phyloP scores from a whole-genome alignment of 768 basidiomycete species.

The Psilocybe subaeruginosa region DNA sequence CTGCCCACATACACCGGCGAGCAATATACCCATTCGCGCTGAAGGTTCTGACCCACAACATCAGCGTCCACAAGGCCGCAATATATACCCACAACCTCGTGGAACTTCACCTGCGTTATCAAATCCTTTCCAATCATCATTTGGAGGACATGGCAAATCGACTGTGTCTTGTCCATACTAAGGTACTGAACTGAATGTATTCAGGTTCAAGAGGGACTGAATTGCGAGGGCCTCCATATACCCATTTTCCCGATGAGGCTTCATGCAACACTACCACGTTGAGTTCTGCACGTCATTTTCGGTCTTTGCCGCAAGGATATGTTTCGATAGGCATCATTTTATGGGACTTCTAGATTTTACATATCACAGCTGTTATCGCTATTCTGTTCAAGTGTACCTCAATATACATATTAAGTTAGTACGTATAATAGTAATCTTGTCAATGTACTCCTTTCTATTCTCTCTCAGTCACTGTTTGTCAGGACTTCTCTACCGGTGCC shows the following conservation, averaged over 20 bases:
- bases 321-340: not conserved
- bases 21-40: not conserved
- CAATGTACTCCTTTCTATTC: not conserved
- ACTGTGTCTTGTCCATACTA: not conserved
- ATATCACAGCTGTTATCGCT: not conserved
- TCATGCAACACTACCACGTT: not conserved
- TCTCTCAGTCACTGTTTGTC: too few species aligned
- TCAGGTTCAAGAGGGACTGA: not conserved
- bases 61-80: not conserved
- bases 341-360: not conserved
- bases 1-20: not conserved
- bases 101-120: not conserved
- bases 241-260: not conserved
- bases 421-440: not conserved
- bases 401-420: not conserved
- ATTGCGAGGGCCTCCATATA: not conserved
- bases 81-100: not conserved
- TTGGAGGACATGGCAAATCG: not conserved
- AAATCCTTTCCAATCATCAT: not conserved
- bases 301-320: not conserved
- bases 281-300: not conserved
- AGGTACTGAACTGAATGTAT: not conserved
- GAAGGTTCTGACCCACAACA: not conserved
- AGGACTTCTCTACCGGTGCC: too few species aligned
- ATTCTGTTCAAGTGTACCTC: not conserved